These are phyloP conservation scores for Candolleomyces eurysporus DNA, from an alignment of 768 basidiomycete genomes.

Conservation along the genomic window DNA sequence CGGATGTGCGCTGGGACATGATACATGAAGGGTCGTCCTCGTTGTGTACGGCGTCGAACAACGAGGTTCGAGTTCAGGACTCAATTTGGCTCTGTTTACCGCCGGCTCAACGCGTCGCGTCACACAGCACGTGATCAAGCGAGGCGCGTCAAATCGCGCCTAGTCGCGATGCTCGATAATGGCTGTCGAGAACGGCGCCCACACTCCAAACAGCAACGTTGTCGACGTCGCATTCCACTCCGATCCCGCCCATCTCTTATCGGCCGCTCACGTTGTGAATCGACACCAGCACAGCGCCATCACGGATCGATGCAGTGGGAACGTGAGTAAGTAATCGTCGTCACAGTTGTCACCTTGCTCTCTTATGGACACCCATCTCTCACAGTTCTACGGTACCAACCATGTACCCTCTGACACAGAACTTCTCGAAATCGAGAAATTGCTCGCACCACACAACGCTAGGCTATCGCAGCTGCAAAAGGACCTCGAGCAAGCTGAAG, in stretches of 20 bases:
- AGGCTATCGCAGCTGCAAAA: conserved; percentile 8
- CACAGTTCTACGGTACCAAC: not conserved
- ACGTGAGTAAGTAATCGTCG: no score
- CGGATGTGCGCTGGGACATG: conserved; percentile 21
- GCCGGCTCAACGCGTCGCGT: conserved; percentile 5
- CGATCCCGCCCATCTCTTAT: no score
- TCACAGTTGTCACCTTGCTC: no score
- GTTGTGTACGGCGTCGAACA: not conserved
- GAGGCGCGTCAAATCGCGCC: no score
- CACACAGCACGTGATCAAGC: not conserved
- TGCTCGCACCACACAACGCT: conserved; percentile 36
- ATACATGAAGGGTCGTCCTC: conserved; percentile 1
- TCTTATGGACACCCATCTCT: not conserved
- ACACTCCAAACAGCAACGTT: no score
- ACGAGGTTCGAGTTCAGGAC: conserved; percentile 2
- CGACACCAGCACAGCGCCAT: no score
- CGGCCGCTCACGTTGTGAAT: no score
- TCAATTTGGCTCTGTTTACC: conserved; percentile 3
- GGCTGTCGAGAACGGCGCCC: no score
- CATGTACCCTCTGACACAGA: not conserved
- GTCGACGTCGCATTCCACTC: no score
- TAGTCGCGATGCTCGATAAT: no score
- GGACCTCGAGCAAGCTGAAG: not conserved
- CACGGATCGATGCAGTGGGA: no score
- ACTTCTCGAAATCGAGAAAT: conserved; percentile 39